phyloP scores from a whole-genome alignment of 2,329 filamentous ascomycete genomes.

The Coniella lustricola region DNA sequence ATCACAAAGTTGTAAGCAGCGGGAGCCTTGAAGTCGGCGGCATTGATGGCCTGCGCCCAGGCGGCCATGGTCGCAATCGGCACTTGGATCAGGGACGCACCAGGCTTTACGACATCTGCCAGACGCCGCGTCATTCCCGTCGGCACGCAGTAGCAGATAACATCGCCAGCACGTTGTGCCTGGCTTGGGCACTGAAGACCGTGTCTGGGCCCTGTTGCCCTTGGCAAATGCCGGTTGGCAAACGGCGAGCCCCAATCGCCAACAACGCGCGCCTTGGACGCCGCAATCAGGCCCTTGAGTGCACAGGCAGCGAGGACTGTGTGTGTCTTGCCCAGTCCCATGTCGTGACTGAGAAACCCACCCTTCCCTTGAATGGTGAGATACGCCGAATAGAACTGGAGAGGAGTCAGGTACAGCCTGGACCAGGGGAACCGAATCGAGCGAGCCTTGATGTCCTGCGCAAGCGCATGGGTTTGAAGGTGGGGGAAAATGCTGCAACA shows the following conservation, averaged over 20 bases:
- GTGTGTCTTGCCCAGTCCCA: background rate
- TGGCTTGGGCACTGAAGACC: slow-evolving; percentile 3
- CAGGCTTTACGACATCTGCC: background rate
- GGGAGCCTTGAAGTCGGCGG: background rate
- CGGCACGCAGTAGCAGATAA: background rate
- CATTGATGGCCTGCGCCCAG: background rate
- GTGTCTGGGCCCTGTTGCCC: background rate
- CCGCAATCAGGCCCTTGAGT: background rate
- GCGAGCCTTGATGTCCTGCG: background rate
- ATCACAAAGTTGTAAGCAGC: background rate
- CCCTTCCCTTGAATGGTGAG: background rate
- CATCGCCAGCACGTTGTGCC: background rate
- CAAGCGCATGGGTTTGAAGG: background rate
- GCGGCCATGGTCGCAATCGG: background rate
- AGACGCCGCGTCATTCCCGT: background rate
- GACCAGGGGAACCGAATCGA: background rate
- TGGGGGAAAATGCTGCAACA: background rate
- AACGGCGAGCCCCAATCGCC: background rate
- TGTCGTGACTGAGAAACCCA: background rate
- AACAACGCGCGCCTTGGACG: background rate
- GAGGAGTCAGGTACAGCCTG: background rate
- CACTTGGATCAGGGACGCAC: background rate
- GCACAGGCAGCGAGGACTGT: background rate
- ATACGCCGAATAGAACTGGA: background rate
- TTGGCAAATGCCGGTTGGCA: background rate